These are phyloP conservation scores for Aureobasidium namibiae DNA, from an alignment of 2,329 filamentous ascomycete genomes.

Conservation along the genomic window DNA sequence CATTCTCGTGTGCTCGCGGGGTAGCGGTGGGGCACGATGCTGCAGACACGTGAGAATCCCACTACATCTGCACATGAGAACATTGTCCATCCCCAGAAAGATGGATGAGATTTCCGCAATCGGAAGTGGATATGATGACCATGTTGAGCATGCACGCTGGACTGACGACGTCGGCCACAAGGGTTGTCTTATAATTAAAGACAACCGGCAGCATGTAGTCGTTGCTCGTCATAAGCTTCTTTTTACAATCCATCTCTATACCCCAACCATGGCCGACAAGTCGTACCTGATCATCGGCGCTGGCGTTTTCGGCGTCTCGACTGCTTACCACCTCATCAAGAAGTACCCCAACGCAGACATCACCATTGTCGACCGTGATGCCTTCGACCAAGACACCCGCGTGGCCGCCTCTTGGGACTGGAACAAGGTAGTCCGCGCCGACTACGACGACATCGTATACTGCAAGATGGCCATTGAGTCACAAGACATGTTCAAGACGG, in stretches of 20 bases:
- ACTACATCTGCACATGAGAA: too few relatives aligned
- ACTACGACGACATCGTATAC: constrained; percentile 59
- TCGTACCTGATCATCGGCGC: constrained; percentile 29
- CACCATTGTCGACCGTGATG: constrained; percentile 32
- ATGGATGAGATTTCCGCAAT: constrained; percentile 10
- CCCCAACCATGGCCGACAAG: constrained; percentile 5
- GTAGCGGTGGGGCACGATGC: neutral
- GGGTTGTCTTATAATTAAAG: neutral
- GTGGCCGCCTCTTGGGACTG: constrained; percentile 62
- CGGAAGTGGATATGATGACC: constrained; percentile 10
- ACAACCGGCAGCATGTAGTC: constrained; percentile 4
- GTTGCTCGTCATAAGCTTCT: neutral
- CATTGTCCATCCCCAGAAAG: too few relatives aligned
- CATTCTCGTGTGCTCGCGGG: neutral
- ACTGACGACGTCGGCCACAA: neutral
- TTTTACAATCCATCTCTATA: neutral
- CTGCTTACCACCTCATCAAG: constrained; percentile 32
- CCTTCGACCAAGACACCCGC: constrained; percentile 25
- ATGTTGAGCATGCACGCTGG: neutral
- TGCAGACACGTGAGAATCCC: neutral
- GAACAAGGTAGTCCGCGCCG: constrained; percentile 64
- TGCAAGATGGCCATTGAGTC: constrained; percentile 58
- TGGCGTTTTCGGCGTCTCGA: constrained; percentile 33
- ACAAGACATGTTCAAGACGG: constrained; percentile 51
- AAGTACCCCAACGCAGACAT: constrained; percentile 33